These are phyloP conservation scores for Nakazawaea pomicola DNA, from an alignment of 805 yeast species.

Conservation along the genomic window DNA sequence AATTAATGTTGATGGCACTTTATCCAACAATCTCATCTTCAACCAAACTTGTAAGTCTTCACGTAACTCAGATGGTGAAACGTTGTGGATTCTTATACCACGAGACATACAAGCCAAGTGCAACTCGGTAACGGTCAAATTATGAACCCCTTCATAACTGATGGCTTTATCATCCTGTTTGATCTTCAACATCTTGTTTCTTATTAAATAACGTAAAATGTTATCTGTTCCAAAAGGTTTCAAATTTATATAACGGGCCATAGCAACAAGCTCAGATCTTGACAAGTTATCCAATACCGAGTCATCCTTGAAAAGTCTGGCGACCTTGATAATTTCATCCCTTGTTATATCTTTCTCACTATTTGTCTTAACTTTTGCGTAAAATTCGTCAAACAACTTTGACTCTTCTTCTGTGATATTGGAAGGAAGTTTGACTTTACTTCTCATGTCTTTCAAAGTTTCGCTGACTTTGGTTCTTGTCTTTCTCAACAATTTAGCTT, in stretches of 20 bases:
- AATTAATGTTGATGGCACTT: constrained; percentile 84
- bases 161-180: constrained; percentile 88
- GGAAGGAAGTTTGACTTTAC: constrained; percentile 42
- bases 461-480: constrained; percentile 57
- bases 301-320: constrained; percentile 90
- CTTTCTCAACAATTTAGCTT: constrained; percentile 45
- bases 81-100: constrained; percentile 80
- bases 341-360: constrained; percentile 48
- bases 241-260: constrained; percentile 85
- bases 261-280: constrained; percentile 85
- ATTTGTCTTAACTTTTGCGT: constrained; percentile 57
- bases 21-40: constrained; percentile 77
- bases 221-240: constrained; percentile 91
- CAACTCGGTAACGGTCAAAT: constrained; percentile 75
- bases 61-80: constrained; percentile 71
- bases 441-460: constrained; percentile 46
- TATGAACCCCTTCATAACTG: constrained; percentile 87
- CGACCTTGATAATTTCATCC: constrained; percentile 74
- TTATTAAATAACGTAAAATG: constrained; percentile 84
- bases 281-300: constrained; percentile 87
- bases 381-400: constrained; percentile 44
- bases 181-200: constrained; percentile 81
- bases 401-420: constrained; percentile 44
- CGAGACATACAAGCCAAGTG: constrained; percentile 89
- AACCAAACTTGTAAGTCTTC: constrained; percentile 82